Percentiles rank a stretch among this genome's conserved stretches.
These are phyloP conservation scores for Platanus orientalis DNA, from an alignment of 164 flowering plant genomes.

Conservation along the genomic window DNA sequence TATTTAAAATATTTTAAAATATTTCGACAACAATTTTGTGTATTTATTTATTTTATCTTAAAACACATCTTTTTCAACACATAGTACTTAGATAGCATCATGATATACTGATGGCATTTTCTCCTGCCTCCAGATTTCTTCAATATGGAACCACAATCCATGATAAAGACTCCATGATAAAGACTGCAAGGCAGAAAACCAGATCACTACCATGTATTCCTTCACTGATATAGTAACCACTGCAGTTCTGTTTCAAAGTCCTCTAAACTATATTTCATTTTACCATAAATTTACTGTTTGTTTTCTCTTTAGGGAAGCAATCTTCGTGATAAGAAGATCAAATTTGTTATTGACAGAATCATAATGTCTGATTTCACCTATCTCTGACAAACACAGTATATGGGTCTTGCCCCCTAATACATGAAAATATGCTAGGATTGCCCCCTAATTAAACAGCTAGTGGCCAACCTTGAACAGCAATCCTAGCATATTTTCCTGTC, in stretches of 20 bases:
- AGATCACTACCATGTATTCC: constrained; percentile 6
- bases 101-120: neutral
- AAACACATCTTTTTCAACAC: no score
- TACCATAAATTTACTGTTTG: neutral
- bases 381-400: constrained; percentile 16
- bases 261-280: no score
- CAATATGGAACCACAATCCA: constrained; percentile 24
- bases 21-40: no score
- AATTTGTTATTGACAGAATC: constrained; percentile 12
- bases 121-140: constrained; percentile 13
- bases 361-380: constrained; percentile 15
- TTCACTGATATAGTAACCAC: constrained; percentile 19
- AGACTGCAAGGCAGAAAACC: constrained; percentile 10
- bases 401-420: no score
- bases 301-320: constrained; percentile 23
- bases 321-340: constrained; percentile 19
- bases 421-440: no score
- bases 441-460: no score
- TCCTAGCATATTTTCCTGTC: neutral
- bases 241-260: neutral
- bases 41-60: no score
- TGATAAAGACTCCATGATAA: constrained; percentile 17
- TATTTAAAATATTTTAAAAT: no score
- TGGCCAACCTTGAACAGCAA: neutral
- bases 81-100: no score